A percentile compares a stretch with the other conserved stretches of the same genome.
phyloP scores from a whole-genome alignment of 2,329 filamentous ascomycete genomes.

The Fusarium redolens region DNA sequence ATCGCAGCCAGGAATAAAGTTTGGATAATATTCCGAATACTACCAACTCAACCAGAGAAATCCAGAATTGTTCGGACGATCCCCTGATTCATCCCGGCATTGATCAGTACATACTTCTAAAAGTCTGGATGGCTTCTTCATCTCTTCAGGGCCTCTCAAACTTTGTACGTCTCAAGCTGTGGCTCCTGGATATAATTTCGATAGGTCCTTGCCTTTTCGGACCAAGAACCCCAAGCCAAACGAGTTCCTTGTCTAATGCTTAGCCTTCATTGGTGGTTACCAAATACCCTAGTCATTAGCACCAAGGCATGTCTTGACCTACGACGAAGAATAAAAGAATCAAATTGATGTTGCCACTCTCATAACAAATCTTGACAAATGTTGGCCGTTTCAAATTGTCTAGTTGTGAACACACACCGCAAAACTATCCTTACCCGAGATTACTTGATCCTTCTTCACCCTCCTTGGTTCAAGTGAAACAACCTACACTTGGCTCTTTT shows the following conservation, averaged over 20 bases:
- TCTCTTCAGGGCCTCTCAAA: constrained; percentile 1
- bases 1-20: not conserved
- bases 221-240: not conserved
- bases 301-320: constrained; percentile 4
- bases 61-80: not conserved
- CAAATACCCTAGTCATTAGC: constrained; percentile 5
- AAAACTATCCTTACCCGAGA: not conserved
- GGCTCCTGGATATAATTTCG: not conserved
- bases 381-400: not conserved
- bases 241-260: not conserved
- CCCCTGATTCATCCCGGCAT: not conserved
- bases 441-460: not conserved
- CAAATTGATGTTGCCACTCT: not conserved
- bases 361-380: not conserved
- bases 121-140: not conserved
- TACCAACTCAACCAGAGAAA: not conserved
- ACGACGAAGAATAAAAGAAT: not conserved
- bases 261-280: constrained; percentile 20
- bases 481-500: not conserved
- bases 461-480: constrained; percentile 19
- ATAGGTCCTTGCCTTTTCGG: not conserved
- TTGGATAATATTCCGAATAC: not conserved
- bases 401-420: not conserved
- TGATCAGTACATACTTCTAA: not conserved
- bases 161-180: constrained; percentile 20